Evolutionary conservation across 2,329 filamentous ascomycete genomes (phyloP).

Genomic region (Phyllosticta ampelicida): DNA sequence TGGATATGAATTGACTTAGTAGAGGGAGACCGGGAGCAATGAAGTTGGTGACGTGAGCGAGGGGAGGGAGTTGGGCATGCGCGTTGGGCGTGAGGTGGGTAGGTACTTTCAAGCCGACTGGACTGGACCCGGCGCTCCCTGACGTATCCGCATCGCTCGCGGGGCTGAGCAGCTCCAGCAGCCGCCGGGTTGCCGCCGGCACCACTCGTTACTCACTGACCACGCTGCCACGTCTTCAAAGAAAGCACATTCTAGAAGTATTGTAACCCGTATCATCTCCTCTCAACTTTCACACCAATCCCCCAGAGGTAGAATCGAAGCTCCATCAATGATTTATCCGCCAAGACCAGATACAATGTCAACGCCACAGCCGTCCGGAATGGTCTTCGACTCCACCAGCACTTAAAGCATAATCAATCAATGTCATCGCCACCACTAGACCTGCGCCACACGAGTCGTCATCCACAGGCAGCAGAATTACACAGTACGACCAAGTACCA

Average conservation of each 20-base stretch:
- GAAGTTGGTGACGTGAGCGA: not conserved
- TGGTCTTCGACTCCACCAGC: too few species aligned
- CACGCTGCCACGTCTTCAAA: constrained; percentile 14
- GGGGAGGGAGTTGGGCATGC: not conserved
- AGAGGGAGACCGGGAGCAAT: constrained; percentile 6
- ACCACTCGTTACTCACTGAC: constrained; percentile 33
- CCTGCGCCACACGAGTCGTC: not conserved
- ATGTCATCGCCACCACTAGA: not conserved
- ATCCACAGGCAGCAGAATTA: not conserved
- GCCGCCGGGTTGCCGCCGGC: not conserved
- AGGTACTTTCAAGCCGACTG: not conserved
- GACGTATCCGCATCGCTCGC: not conserved
- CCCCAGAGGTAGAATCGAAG: not conserved
- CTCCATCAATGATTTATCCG: constrained; percentile 15
- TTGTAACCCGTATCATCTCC: not conserved
- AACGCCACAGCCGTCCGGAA: too few species aligned
- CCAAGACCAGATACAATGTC: not conserved
- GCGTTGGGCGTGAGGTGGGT: constrained; percentile 10
- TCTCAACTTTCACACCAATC: not conserved
- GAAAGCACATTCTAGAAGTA: not conserved
- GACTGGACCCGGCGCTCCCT: not conserved
- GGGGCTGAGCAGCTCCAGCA: not conserved
- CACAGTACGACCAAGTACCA: constrained; percentile 32
- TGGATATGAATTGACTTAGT: constrained; percentile 1
- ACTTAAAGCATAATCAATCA: too few species aligned